Percentiles rank a stretch among this genome's conserved stretches.
These are phyloP conservation scores for Cajanus cajan DNA, from an alignment of 306 rosid species.

Conservation along the genomic window DNA sequence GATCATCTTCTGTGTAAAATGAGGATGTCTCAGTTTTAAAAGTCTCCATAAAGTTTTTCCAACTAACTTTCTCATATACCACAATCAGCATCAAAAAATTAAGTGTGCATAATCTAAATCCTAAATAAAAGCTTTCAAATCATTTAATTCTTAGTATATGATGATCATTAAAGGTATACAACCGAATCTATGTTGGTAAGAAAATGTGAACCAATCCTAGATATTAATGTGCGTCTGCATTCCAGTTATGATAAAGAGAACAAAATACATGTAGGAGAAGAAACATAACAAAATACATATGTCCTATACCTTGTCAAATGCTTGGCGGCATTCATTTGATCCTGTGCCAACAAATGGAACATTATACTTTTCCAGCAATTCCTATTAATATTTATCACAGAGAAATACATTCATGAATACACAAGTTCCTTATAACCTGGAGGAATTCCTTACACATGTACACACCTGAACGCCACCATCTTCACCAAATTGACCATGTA, in stretches of 20 bases:
- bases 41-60: slow-evolving; percentile 7
- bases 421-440: not conserved
- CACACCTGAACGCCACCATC: slow-evolving; percentile 95
- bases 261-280: not conserved
- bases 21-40: slow-evolving; percentile 8
- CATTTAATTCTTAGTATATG: not conserved
- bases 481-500: slow-evolving; percentile 94
- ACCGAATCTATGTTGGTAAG: not conserved
- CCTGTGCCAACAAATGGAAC: slow-evolving; percentile 95
- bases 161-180: not conserved
- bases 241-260: not conserved
- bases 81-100: not conserved
- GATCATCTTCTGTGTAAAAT: not conserved
- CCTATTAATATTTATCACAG: slow-evolving; percentile 52
- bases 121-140: not conserved
- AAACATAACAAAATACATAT: not conserved
- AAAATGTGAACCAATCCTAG: slow-evolving; percentile 5
- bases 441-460: slow-evolving; percentile 15
- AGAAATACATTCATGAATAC: slow-evolving; percentile 16
- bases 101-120: not conserved
- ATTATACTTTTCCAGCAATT: slow-evolving; percentile 71
- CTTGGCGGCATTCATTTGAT: slow-evolving; percentile 75
- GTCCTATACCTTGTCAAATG: slow-evolving; percentile 82
- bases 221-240: not conserved
- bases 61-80: slow-evolving; percentile 1